Base-by-base conservation (phyloP, 1,284 basidiomycete species). In the Blastosporella zonata region DNA sequence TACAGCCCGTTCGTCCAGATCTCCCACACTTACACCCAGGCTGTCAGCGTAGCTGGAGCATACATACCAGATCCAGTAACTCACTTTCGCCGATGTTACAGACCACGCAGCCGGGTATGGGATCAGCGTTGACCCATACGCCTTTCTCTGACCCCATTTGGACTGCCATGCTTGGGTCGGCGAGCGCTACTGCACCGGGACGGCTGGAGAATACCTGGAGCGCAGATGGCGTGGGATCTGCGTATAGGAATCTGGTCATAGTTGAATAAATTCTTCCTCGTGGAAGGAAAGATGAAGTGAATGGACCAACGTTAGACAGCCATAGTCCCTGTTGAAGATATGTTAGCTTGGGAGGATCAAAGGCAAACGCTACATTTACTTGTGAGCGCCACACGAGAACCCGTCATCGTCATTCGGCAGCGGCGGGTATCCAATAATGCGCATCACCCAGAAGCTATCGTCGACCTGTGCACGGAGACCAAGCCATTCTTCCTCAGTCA, bases 381-480 rank as follows among this genome's bases (percentile, higher is more conserved):
- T 90, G 67, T 93, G 90, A 45, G 87, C 87, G 20, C 91, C 91
- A 59, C 91, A 93, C 13, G 87, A 91, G 59, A 86, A 80, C 3
- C 92, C 90, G 36, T 90, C 84, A 46, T 85, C 74, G 46, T 82
- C 78, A 27, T 77, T 70, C 0, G 89, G 87, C n/a, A 94, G 73
- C 0, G 88, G 87, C 1, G 91, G 92, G 60, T 94, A 94, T 12
- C 87, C 90, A 50, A 93, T 88, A 2, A 86, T 70, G 3, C 92
- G 77, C 87, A 93, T 85, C 6, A 84, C 80, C 92, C 92, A 94
- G 61, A 94, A 95, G 54, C 82, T 84, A 57, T 93, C 80, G 55
- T 90, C 80, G 0, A 93, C 82, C 60, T 85, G 77, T 18, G 65
- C 62, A 21, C 76, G 77, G 44, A 93, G 69, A 0, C 78, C 75